These are phyloP conservation scores for Metroxylon sagu DNA, from an alignment of 176 grass and related monocot genomes.

Conservation along the genomic window DNA sequence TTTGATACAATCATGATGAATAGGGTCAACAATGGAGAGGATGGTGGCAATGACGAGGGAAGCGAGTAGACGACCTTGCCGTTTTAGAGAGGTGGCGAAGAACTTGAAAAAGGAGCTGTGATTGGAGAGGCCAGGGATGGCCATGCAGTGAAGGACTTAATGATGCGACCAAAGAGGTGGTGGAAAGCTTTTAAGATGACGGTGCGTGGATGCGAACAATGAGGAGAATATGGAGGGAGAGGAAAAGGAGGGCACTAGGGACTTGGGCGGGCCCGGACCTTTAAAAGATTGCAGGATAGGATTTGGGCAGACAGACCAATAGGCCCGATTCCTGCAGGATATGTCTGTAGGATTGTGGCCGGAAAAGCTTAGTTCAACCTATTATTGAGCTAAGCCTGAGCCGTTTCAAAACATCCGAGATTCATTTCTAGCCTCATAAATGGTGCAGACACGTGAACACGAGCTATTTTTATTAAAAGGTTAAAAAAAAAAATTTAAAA, in stretches of 20 bases:
- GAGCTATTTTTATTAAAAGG: too few species aligned
- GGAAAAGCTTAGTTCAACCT: too few species aligned
- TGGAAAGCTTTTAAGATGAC: slow-evolving; percentile 58
- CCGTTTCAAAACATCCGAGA: too few species aligned
- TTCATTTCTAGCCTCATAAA: too few species aligned
- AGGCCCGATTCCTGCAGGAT: too few species aligned
- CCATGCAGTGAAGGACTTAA: slow-evolving; percentile 55
- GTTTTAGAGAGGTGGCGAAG: slow-evolving; percentile 61
- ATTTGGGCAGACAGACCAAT: too few species aligned
- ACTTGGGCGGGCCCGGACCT: not conserved
- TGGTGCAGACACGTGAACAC: too few species aligned
- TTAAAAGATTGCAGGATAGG: too few species aligned
- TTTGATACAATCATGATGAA: slow-evolving; percentile 59
- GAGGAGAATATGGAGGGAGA: slow-evolving; percentile 36
- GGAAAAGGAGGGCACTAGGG: slow-evolving; percentile 42
- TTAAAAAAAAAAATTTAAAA: too few species aligned
- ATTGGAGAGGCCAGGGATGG: slow-evolving; percentile 61
- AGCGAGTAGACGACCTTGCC: slow-evolving; percentile 72
- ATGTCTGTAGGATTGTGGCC: too few species aligned
- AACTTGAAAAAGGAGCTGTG: slow-evolving; percentile 66
- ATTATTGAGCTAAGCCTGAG: too few species aligned
- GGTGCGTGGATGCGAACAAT: slow-evolving; percentile 50
- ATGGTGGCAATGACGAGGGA: slow-evolving; percentile 57
- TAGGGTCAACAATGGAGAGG: slow-evolving; percentile 55
- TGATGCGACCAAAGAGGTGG: slow-evolving; percentile 39